phyloP scores from a whole-genome alignment of 106 monocot genomes.

The Acorus gramineus region DNA sequence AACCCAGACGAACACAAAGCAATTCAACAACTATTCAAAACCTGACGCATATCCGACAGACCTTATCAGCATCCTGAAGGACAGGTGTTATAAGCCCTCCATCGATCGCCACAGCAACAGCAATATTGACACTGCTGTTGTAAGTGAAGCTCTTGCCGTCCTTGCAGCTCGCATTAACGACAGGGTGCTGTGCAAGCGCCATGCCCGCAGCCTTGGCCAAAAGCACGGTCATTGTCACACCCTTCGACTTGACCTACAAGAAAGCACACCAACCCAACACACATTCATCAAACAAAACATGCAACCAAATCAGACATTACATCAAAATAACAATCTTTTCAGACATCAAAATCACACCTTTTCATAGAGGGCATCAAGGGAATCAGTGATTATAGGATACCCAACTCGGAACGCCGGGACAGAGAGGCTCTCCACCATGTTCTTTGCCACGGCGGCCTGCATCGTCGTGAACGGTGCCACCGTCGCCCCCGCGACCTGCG shows the following conservation, averaged over 20 bases:
- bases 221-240: constrained; percentile 89
- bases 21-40: too few species aligned
- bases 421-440: constrained; percentile 88
- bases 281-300: not conserved
- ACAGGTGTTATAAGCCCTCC: constrained; percentile 95
- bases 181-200: constrained; percentile 87
- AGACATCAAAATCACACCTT: constrained; percentile 32
- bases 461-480: constrained; percentile 80
- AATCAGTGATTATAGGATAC: constrained; percentile 59
- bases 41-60: not conserved
- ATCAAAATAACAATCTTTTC: too few species aligned
- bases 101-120: constrained; percentile 93
- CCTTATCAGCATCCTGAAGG: constrained; percentile 97
- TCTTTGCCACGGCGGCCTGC: constrained; percentile 85
- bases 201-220: constrained; percentile 90
- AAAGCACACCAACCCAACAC: not conserved
- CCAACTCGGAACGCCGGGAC: constrained; percentile 94
- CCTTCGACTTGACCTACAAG: constrained; percentile 79
- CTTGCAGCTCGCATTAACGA: constrained; percentile 82
- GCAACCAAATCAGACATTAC: not conserved
- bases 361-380: constrained; percentile 77
- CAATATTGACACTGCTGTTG: constrained; percentile 76
- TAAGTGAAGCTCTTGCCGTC: constrained; percentile 89
- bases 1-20: not conserved
- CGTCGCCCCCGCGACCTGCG: constrained; percentile 47